Evolutionary conservation across 805 yeast genomes (phyloP), one percentile per base, ranked within the genome.

Genomic region (Hanseniaspora occidentalis): DNA sequence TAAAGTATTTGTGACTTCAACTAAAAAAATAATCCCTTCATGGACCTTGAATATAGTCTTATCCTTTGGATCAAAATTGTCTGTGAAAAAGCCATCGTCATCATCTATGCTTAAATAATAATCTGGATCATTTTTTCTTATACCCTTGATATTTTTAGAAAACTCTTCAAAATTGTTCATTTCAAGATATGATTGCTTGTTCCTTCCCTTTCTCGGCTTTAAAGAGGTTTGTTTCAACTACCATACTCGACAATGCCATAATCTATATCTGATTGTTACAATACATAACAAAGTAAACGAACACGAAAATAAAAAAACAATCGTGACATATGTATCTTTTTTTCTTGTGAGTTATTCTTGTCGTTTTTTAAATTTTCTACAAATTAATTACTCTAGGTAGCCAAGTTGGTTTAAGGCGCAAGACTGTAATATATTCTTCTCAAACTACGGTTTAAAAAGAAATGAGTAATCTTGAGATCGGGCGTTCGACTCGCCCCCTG

Each of bases 1-100:
- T 47, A 78, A 62, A 0, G 70, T 58, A 2, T 50, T 52, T 0
- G 83, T 68, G 13, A 79, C 52, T 49, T 80, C 85, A 16, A 81
- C 66, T 29, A 77, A 70, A 50, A 80, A 77, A 23, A 71, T 58
- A 13, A 79, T 72, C 2, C 82, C 84, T 48, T 79, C 84, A 47
- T 71, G 75, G 34, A 73, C 54, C 44, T 73, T 77, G 49, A 45
- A 64, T 22, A 54, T 52, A 37, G 39, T 49, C 40, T 48, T 55
- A 21, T 45, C 40, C 26, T 40, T 18, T 3, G 40, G 38, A 24
- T 43, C 45, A 17, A 10, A 13, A 24, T 13, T 35, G 7, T 35
- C 36, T 6, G 11, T 24, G 18, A n/a, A 10, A 19, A 21, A 17
- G 7, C 27, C 31, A 9, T 25, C 19, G 20, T 35, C 27, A 34